A percentile compares a stretch with the other conserved stretches of the same genome.
These are phyloP conservation scores for Paramecium sexaurelia DNA, from an alignment of 73 alveolate species.

Conservation along the genomic window DNA sequence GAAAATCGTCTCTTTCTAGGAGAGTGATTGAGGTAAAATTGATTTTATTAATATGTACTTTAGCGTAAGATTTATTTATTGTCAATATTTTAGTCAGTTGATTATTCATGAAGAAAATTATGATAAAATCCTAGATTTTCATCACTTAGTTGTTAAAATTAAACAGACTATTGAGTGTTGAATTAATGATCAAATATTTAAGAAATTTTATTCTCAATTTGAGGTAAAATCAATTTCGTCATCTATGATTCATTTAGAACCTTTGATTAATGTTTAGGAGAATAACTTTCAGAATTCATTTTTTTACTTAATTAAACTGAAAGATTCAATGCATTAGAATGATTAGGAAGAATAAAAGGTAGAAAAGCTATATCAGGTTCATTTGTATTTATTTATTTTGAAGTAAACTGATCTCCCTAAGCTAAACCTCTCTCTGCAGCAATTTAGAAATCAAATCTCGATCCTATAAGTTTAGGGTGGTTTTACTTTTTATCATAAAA, in stretches of 20 bases:
- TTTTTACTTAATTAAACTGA: not conserved
- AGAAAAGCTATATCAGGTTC: not conserved
- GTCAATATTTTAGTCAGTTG: not conserved
- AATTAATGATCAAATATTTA: not conserved
- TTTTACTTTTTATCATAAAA: not conserved
- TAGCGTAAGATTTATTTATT: not conserved
- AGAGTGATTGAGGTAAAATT: not conserved
- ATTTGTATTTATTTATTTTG: not conserved
- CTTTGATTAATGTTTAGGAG: not conserved
- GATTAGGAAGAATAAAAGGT: not conserved
- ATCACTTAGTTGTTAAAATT: not conserved
- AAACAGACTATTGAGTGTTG: not conserved
- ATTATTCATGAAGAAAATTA: not conserved
- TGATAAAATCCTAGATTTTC: conserved; percentile 3
- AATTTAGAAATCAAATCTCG: not conserved
- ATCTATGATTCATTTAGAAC: not conserved
- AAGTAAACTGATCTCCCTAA: not conserved
- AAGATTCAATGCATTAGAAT: not conserved
- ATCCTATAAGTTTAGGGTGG: not conserved
- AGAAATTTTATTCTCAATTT: not conserved
- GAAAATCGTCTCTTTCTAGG: not conserved
- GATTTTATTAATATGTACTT: not conserved
- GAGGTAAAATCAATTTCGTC: not conserved
- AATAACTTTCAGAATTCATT: not conserved
- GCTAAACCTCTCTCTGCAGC: not conserved